Percentiles rank a stretch among this genome's conserved stretches.
phyloP scores from a whole-genome alignment of 345 rosid genomes.

The Populus nigra region DNA sequence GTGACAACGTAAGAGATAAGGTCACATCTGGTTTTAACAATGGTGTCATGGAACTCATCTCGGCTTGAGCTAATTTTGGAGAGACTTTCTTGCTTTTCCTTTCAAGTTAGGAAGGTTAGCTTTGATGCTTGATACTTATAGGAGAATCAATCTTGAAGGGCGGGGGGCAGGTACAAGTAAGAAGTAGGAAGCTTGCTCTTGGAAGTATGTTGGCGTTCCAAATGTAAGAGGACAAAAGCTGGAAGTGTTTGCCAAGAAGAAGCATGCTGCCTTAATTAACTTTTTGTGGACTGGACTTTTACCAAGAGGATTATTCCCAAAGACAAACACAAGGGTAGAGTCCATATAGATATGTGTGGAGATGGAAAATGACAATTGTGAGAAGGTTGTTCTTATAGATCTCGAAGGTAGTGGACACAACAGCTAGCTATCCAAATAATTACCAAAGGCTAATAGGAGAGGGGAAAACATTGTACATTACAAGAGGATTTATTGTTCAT shows the following conservation, averaged over 20 bases:
- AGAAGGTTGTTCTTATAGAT: no score
- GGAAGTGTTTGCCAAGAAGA: neutral
- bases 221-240: conserved; percentile 18
- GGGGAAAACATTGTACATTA: no score
- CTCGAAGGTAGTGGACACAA: no score
- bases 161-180: neutral
- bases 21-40: conserved; percentile 37
- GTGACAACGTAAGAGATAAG: conserved; percentile 42
- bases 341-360: no score
- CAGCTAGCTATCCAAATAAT: no score
- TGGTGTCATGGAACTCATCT: conserved; percentile 23
- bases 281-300: neutral
- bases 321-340: no score
- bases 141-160: conserved; percentile 13
- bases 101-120: neutral
- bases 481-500: no score
- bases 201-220: conserved; percentile 19
- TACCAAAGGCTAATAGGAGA: no score
- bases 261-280: neutral
- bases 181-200: conserved; percentile 10
- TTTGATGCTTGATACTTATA: conserved; percentile 5
- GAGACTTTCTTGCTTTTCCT: neutral
- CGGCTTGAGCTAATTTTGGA: neutral
- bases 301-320: neutral
- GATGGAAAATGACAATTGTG: no score